Evolutionary conservation across 441 rosid genomes (phyloP).

Genomic region (Croton laevigatus): DNA sequence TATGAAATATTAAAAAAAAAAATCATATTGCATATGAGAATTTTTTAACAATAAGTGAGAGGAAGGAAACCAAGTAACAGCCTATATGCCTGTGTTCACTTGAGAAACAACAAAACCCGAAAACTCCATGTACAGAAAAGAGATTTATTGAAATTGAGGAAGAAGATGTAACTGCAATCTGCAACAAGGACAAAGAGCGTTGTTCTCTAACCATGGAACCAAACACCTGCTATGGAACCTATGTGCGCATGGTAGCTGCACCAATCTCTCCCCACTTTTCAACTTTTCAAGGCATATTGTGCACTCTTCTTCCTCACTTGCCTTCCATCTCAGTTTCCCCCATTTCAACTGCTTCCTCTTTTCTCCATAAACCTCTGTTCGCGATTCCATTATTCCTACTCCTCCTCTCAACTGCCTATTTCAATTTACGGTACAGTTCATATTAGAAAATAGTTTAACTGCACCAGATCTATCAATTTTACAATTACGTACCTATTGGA

Average conservation of each 20-base stretch:
- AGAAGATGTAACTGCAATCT: conserved; percentile 40
- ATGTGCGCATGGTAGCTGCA: conserved; percentile 64
- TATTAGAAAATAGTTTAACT: not conserved
- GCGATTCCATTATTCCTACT: conserved; percentile 30
- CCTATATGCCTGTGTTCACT: too few relatives aligned
- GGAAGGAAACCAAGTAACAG: too few relatives aligned
- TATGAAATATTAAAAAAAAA: too few relatives aligned
- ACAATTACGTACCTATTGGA: conserved; percentile 28
- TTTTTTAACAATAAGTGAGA: too few relatives aligned
- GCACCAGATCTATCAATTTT: not conserved
- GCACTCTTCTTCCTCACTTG: conserved; percentile 58
- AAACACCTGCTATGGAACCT: conserved; percentile 63
- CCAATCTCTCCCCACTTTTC: conserved; percentile 51
- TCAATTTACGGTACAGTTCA: too few relatives aligned
- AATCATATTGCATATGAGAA: too few relatives aligned
- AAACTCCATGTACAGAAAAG: not conserved
- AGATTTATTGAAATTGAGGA: not conserved
- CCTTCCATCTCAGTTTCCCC: conserved; percentile 54
- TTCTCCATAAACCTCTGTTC: conserved; percentile 38
- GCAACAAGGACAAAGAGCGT: conserved; percentile 75
- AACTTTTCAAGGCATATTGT: conserved; percentile 66
- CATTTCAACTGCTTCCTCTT: conserved; percentile 47
- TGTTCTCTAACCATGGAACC: conserved; percentile 67
- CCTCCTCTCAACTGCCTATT: conserved; percentile 18
- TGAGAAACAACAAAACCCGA: not conserved